These are phyloP conservation scores for Moesziomyces globuligerus DNA, from an alignment of 1,284 basidiomycete genomes.

Conservation along the genomic window DNA sequence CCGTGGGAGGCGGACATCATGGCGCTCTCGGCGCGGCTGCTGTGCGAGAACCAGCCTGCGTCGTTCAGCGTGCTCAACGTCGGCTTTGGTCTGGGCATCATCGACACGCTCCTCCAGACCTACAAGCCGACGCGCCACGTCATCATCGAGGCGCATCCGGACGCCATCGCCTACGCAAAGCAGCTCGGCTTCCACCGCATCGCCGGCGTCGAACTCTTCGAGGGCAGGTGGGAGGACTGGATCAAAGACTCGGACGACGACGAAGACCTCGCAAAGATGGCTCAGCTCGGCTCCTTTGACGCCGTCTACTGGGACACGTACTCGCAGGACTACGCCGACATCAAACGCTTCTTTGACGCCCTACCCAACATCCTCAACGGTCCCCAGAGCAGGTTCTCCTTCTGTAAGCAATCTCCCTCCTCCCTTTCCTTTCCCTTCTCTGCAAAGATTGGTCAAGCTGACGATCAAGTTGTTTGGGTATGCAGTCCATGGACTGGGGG, in stretches of 20 bases:
- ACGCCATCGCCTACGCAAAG: constrained; percentile 83
- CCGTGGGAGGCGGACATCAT: constrained; percentile 70
- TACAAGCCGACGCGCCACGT: constrained; percentile 79
- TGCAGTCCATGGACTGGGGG: constrained; percentile 86
- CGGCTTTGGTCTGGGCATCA: constrained; percentile 94
- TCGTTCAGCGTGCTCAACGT: constrained; percentile 84
- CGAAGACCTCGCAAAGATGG: constrained; percentile 78
- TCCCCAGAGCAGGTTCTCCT: constrained; percentile 78
- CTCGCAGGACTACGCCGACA: constrained; percentile 82
- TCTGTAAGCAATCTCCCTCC: constrained; percentile 70
- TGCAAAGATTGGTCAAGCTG: too few species aligned
- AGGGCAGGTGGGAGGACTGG: constrained; percentile 70
- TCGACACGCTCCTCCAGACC: constrained; percentile 83
- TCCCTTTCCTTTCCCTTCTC: neutral
- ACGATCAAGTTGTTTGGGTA: neutral
- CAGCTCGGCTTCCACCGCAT: constrained; percentile 64
- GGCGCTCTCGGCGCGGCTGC: constrained; percentile 47
- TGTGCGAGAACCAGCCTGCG: constrained; percentile 57
- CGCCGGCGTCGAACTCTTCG: constrained; percentile 59
- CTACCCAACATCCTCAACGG: constrained; percentile 84
- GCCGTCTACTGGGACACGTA: constrained; percentile 95
- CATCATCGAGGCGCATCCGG: constrained; percentile 94
- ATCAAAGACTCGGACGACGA: constrained; percentile 84
- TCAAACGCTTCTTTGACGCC: constrained; percentile 83
- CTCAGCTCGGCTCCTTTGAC: constrained; percentile 78